Base-by-base conservation (phyloP, 75 land plant genomes). In the Adiantum capillusveneris region DNA sequence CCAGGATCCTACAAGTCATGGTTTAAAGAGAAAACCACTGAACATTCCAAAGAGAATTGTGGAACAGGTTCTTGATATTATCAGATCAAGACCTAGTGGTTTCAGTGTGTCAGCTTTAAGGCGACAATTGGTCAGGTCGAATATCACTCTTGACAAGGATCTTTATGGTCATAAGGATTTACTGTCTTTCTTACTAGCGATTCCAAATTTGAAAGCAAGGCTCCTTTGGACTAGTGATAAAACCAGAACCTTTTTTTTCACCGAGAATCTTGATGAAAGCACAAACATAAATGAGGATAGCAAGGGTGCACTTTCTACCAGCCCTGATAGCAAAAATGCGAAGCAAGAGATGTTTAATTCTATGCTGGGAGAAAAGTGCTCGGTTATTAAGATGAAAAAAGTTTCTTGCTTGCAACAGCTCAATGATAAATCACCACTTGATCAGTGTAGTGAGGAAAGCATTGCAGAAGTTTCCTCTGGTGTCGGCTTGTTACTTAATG, bases 151-250 rank as follows among this genome's bases (percentile, higher is more conserved):
- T 18, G 79, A 77, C 24, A 77, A 64, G 54, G 73, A 80, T 50
- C 71, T 65, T 1, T 84, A 67, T 72, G 87, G 87, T 1, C 53
- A 84, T 50, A 74, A 72, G 53, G 77, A 72, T 50, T 84, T 84
- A 48, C 67, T 73, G 1, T 64, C 46, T 17, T 66, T 84, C 52
- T 69, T 84, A 36, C 27, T 46, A 1, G 55, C 87, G 3, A 55
- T 80, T 64, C 78, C 76, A 29, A 37, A 68, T 13, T 65, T 77
- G 55, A 53, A 53, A 1, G 55, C 55, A 25, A 53, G 29, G 5
- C 3, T 53, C 2, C 12, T 53, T 24, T 53, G 55, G 55, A 26
- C 55, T 11, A 11, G 25, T 53, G 55, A 53, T 53, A 53, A 24
- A 53, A 53, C 55, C 2, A 53, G 55, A 26, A 12, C 25, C 24